Conservation (phyloP, 2,329 filamentous ascomycete genomes). For the Elsinoe ampelina region DNA sequence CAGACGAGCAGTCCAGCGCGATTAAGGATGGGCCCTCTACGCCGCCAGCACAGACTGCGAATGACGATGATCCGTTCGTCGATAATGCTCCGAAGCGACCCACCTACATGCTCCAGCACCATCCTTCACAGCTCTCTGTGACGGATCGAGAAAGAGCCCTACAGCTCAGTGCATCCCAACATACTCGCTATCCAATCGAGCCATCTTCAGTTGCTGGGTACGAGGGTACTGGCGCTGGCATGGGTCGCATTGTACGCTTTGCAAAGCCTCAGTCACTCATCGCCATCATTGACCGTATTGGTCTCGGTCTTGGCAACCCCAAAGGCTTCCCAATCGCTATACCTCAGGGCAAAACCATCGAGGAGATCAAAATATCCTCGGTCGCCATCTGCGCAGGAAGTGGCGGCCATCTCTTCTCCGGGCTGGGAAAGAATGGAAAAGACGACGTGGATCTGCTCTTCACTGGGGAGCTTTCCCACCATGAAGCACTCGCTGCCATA, state of each 20-base stretch:
- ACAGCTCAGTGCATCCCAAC: slow-evolving; percentile 34
- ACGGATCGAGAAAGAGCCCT: slow-evolving; percentile 26
- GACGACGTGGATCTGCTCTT: slow-evolving; percentile 69
- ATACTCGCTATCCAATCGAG: slow-evolving; percentile 46
- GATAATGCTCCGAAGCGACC: slow-evolving; percentile 30
- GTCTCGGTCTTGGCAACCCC: slow-evolving; percentile 55
- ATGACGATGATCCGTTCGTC: slow-evolving; percentile 30
- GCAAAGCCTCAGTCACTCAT: slow-evolving; percentile 43
- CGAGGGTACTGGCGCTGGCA: slow-evolving; percentile 43
- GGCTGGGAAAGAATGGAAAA: slow-evolving; percentile 34
- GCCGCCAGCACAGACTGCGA: slow-evolving; percentile 12
- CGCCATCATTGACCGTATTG: slow-evolving; percentile 53
- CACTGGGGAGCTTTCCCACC: slow-evolving; percentile 88
- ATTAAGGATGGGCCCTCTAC: slow-evolving; percentile 11
- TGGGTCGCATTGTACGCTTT: slow-evolving; percentile 53
- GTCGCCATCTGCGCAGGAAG: slow-evolving; percentile 87
- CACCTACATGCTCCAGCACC: slow-evolving; percentile 37
- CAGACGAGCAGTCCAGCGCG: background rate
- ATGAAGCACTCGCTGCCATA: slow-evolving; percentile 77
- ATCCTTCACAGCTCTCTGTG: slow-evolving; percentile 37
- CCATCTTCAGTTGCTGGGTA: slow-evolving; percentile 35
- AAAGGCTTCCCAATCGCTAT: slow-evolving; percentile 56
- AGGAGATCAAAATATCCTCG: slow-evolving; percentile 51
- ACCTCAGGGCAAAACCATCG: slow-evolving; percentile 47
- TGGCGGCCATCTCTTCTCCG: slow-evolving; percentile 66